Base-by-base conservation (phyloP, 192 early-diverging fungal species). In the Irineochytrium annulatum region DNA sequence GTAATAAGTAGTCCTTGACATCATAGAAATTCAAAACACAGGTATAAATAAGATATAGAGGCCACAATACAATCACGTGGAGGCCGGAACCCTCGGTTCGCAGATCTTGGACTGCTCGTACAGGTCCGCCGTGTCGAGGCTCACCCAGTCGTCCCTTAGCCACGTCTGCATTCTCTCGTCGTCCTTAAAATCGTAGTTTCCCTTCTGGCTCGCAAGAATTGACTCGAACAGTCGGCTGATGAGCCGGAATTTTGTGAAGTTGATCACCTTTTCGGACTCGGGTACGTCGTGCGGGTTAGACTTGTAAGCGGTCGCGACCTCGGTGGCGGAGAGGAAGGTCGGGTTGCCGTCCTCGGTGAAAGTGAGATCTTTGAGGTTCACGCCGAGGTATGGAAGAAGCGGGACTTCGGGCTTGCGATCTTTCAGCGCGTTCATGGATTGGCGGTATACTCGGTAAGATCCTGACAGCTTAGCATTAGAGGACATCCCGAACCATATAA, bases 291-390 rank as follows among this genome's bases (percentile, higher is more conserved):
- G 57, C 3, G 52, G 27, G 49, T 11, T 22, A 33, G 24, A 5
- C 8, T 26, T 49, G 31, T 4, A 6, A n/a, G 43, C 31, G 27
- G 28, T 26, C 1, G 59, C n/a, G 60, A 31, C 30, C 14, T 35
- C 48, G 8, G 33, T 39, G 22, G 30, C 17, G 22, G 49, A 19
- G 34, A 48, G 6, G 58, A 72, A 84, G 0, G 85, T 84, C 0
- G 80, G 78, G 59, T 94, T 92, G 0, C 92, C 91, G 55, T 92
- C 91, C 52, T 92, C 86, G 22, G 88, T 72, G 68, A 94, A 94
- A 0, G 89, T 88, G 62, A 94, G 69, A 53, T 94, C 92, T 6
- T 83, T 88, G 17, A 94, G 69, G 30, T 86, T 90, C 20, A 91
- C 68, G 3, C 91, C 91, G 16, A 93, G 74, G 52, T 89, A 93